A percentile compares a stretch with the other conserved stretches of the same genome.
These are phyloP conservation scores for Nidularia sp. DNA, from an alignment of 768 basidiomycete genomes.

Conservation along the genomic window DNA sequence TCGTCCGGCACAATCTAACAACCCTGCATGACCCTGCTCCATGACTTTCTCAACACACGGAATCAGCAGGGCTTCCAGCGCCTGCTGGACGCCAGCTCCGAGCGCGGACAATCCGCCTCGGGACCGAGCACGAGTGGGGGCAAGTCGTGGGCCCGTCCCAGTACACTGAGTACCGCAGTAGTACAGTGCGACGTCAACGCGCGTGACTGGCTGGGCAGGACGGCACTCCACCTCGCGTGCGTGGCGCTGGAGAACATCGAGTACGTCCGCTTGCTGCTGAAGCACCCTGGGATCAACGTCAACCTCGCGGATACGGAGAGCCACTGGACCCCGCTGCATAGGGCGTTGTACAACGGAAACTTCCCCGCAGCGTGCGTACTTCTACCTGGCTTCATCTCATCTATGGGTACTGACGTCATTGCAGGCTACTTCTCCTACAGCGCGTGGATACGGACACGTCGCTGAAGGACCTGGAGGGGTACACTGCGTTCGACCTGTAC, in stretches of 20 bases:
- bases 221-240: conserved; percentile 81
- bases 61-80: conserved; percentile 77
- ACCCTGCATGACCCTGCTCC: conserved; percentile 73
- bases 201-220: conserved; percentile 66
- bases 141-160: conserved; percentile 40
- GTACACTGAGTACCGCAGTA: conserved; percentile 21
- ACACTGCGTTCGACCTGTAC: conserved; percentile 90
- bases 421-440: conserved; percentile 70
- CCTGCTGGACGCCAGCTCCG: conserved; percentile 51
- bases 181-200: conserved; percentile 57
- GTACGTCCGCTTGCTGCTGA: conserved; percentile 73
- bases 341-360: conserved; percentile 81
- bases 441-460: conserved; percentile 67
- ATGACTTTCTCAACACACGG: conserved; percentile 68
- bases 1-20: conserved; percentile 24
- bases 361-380: conserved; percentile 58
- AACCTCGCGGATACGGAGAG: conserved; percentile 82
- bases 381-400: neutral
- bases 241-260: conserved; percentile 64
- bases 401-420: conserved; percentile 11
- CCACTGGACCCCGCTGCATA: conserved; percentile 88
- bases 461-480: conserved; percentile 82
- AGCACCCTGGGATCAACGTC: conserved; percentile 71
- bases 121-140: conserved; percentile 43
- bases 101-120: conserved; percentile 28